Percentiles rank a stretch among this genome's conserved stretches.
phyloP scores from a whole-genome alignment of 305 asterid genomes.

The Andrographis paniculata region DNA sequence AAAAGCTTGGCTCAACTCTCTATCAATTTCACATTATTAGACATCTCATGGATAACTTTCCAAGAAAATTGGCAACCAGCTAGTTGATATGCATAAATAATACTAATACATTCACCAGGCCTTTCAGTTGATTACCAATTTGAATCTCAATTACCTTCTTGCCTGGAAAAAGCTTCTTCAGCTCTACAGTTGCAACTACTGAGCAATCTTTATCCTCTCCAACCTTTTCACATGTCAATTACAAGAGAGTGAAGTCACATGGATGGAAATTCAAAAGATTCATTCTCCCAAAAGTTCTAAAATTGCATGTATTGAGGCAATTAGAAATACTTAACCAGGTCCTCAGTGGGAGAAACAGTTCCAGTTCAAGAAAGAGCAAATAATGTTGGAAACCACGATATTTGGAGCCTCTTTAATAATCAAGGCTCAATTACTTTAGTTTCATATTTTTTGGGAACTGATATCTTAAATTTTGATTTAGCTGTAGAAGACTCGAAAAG shows the following conservation, averaged over 20 bases:
- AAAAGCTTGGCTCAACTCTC: neutral
- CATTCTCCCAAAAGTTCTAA: neutral
- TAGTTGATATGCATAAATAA: neutral
- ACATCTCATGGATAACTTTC: neutral
- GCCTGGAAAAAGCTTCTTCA: constrained; percentile 55
- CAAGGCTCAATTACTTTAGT: too few species aligned
- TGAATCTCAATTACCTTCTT: constrained; percentile 46
- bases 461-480: too few species aligned
- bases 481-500: too few species aligned
- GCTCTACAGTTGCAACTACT: constrained; percentile 44
- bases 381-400: too few species aligned
- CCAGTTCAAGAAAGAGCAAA: too few species aligned
- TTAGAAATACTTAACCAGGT: too few species aligned
- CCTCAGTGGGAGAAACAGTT: too few species aligned
- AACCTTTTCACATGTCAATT: constrained; percentile 32
- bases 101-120: neutral
- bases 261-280: neutral
- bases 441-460: too few species aligned
- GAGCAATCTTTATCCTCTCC: constrained; percentile 67
- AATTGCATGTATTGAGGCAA: neutral
- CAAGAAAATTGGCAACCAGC: neutral
- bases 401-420: too few species aligned
- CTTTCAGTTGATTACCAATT: neutral
- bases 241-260: neutral
- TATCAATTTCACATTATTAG: neutral